Percentiles rank a stretch among this genome's conserved stretches.
These are phyloP conservation scores for Nemania diffusa DNA, from an alignment of 2,329 filamentous ascomycete species.

Conservation along the genomic window DNA sequence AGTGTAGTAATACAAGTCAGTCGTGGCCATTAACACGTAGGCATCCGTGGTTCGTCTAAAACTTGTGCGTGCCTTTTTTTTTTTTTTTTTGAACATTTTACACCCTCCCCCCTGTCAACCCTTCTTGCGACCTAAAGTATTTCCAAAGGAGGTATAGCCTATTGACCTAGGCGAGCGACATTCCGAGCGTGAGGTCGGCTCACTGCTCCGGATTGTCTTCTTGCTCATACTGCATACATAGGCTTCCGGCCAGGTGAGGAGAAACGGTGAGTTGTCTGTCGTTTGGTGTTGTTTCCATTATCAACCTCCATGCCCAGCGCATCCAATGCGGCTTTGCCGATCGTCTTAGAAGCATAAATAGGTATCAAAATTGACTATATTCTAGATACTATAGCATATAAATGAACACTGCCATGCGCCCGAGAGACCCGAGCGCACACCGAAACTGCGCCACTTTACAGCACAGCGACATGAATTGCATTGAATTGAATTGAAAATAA, in stretches of 20 bases:
- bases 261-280: slow-evolving; percentile 25
- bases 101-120: slow-evolving; percentile 19
- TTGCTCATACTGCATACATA: background rate
- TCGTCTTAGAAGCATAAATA: background rate
- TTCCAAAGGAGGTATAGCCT: slow-evolving; percentile 30
- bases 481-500: slow-evolving; percentile 4
- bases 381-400: background rate
- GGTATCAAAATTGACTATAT: background rate
- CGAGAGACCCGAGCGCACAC: slow-evolving; percentile 32
- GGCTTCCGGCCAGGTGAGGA: slow-evolving; percentile 5
- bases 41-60: slow-evolving; percentile 36
- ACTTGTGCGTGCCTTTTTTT: slow-evolving; percentile 23
- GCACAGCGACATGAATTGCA: background rate
- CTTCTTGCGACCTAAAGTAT: slow-evolving; percentile 34
- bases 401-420: slow-evolving; percentile 11
- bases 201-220: slow-evolving; percentile 15
- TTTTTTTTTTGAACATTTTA: background rate
- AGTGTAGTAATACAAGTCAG: slow-evolving; percentile 24
- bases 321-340: slow-evolving; percentile 15
- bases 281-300: slow-evolving; percentile 12
- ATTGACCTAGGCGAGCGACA: slow-evolving; percentile 4
- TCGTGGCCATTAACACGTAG: slow-evolving; percentile 39
- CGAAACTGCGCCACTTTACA: slow-evolving; percentile 28
- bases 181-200: slow-evolving; percentile 1
- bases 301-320: slow-evolving; percentile 17